phyloP scores from a whole-genome alignment of 2,329 filamentous ascomycete species.

The Fusarium heterosporum region DNA sequence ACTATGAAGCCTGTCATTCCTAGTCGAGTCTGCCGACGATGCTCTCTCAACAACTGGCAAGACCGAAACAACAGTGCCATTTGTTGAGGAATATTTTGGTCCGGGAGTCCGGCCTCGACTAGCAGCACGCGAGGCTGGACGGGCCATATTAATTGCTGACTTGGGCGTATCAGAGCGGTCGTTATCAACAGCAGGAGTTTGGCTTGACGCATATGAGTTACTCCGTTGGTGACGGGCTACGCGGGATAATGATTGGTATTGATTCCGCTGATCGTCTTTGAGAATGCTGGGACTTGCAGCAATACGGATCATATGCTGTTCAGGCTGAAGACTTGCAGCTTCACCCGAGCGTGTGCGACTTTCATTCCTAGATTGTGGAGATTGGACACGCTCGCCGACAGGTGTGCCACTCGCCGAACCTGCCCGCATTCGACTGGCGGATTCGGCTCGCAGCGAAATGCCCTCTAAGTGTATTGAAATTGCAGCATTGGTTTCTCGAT shows the following conservation, averaged over 20 bases:
- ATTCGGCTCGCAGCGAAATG: conserved; percentile 45
- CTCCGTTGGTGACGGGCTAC: conserved; percentile 18
- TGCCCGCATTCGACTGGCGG: conserved; percentile 13
- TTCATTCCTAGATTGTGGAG: conserved; percentile 3
- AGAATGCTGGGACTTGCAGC: conserved; percentile 31
- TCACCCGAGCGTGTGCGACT: conserved; percentile 3
- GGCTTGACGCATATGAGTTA: conserved; percentile 14
- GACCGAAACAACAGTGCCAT: not conserved
- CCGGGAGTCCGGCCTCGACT: conserved; percentile 32
- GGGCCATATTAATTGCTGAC: not conserved
- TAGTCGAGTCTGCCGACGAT: conserved; percentile 24
- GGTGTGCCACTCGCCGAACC: not conserved
- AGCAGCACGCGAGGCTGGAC: conserved; percentile 14
- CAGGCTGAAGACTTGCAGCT: not conserved
- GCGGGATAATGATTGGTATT: not conserved
- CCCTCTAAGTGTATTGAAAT: conserved; percentile 43
- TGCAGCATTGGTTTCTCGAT: not conserved
- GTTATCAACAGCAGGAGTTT: not conserved
- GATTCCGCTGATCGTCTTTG: not conserved
- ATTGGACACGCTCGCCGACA: conserved; percentile 2
- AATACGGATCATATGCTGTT: conserved; percentile 21
- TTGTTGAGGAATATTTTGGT: conserved; percentile 1
- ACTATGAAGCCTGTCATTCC: conserved; percentile 29
- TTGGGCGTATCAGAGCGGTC: not conserved
- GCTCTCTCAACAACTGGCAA: conserved; percentile 3